Conservation (phyloP, 306 rosid species). For the Quercus ilex region DNA sequence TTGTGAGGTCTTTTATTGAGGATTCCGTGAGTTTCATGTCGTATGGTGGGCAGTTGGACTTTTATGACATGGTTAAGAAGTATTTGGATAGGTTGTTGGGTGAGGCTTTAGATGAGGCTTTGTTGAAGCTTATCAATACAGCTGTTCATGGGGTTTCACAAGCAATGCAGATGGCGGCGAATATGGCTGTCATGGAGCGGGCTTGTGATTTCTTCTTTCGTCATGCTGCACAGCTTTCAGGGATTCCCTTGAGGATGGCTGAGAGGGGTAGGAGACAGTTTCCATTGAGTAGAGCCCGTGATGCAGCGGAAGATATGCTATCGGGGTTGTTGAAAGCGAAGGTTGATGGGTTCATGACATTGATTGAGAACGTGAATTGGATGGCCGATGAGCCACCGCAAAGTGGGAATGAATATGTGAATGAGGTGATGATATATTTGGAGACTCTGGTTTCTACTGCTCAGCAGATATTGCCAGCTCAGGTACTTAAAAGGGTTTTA, state of each 20-base stretch:
- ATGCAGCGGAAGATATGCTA: slow-evolving; percentile 76
- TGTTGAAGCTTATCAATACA: slow-evolving; percentile 73
- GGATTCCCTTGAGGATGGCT: slow-evolving; percentile 85
- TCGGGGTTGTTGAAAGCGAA: slow-evolving; percentile 52
- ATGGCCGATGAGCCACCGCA: slow-evolving; percentile 73
- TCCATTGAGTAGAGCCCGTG: slow-evolving; percentile 82
- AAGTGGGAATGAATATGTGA: slow-evolving; percentile 82
- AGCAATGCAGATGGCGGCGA: slow-evolving; percentile 98
- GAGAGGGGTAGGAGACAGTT: slow-evolving; percentile 94
- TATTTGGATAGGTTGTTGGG: slow-evolving; percentile 76
- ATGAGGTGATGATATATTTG: slow-evolving; percentile 88
- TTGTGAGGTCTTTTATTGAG: slow-evolving; percentile 91
- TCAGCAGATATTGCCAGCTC: slow-evolving; percentile 86
- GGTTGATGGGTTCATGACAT: slow-evolving; percentile 75
- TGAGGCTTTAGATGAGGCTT: slow-evolving; percentile 80
- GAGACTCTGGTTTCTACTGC: slow-evolving; percentile 95
- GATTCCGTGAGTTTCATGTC: slow-evolving; percentile 99
- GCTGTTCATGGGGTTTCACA: slow-evolving; percentile 78
- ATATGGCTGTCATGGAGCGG: slow-evolving; percentile 91
- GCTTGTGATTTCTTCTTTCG: slow-evolving; percentile 98
- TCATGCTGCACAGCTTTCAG: slow-evolving; percentile 98
- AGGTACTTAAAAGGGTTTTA: slow-evolving; percentile 85
- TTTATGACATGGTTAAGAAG: slow-evolving; percentile 89
- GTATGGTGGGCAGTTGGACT: slow-evolving; percentile 92
- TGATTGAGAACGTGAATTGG: slow-evolving; percentile 91